Conservation (phyloP, 1,284 basidiomycete genomes). For the Moniliophthora roreri region DNA sequence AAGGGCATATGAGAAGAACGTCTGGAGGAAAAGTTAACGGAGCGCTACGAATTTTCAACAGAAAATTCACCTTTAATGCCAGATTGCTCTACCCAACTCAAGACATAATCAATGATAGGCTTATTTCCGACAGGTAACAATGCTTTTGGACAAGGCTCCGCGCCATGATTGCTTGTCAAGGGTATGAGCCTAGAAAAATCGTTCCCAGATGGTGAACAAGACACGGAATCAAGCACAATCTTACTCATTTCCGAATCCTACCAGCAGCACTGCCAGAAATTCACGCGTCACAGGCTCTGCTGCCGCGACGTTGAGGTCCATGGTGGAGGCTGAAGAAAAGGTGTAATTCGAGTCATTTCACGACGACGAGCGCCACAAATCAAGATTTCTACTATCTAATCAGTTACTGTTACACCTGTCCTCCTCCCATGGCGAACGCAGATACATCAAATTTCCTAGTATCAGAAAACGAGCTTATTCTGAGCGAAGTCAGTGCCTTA, state of each 20-base stretch:
- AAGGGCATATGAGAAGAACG: constrained; percentile 82
- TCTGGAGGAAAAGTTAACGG: constrained; percentile 46
- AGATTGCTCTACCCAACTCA: constrained; percentile 86
- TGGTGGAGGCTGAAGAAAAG: constrained; percentile 25
- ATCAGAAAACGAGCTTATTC: constrained; percentile 71
- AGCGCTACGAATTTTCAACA: constrained; percentile 13
- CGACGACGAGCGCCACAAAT: not conserved
- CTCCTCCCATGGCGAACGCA: constrained; percentile 20
- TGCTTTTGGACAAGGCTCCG: constrained; percentile 80
- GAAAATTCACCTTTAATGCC: constrained; percentile 73
- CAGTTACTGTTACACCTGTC: too few species aligned
- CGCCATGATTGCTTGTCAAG: constrained; percentile 70
- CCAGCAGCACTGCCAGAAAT: constrained; percentile 82
- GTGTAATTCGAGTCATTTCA: not conserved
- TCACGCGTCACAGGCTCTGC: constrained; percentile 57
- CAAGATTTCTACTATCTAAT: too few species aligned
- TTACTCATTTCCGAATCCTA: constrained; percentile 87
- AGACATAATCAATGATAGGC: constrained; percentile 82
- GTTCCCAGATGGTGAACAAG: not conserved
- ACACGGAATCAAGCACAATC: constrained; percentile 18
- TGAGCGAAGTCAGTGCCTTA: constrained; percentile 61
- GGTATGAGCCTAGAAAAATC: constrained; percentile 58
- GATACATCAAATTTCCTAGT: constrained; percentile 42
- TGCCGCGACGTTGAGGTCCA: constrained; percentile 64
- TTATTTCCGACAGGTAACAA: constrained; percentile 85